These are phyloP conservation scores for Penicillium sp. DNA, from an alignment of 2,329 filamentous ascomycete species.

Conservation along the genomic window DNA sequence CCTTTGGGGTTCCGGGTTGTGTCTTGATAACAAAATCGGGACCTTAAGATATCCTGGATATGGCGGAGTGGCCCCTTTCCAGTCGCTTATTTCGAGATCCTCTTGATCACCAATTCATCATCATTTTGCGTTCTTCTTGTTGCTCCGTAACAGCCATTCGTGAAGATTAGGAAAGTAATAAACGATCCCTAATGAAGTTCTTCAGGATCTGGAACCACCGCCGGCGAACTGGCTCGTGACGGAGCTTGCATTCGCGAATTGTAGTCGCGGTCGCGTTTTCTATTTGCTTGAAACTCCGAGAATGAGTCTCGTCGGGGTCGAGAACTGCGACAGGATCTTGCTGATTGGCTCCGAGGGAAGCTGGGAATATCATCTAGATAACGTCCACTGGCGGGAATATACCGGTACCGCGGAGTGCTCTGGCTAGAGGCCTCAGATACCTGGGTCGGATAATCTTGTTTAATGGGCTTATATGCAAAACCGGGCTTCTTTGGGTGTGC, in stretches of 20 bases:
- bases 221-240: slow-evolving; percentile 8
- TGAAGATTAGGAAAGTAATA: neutral
- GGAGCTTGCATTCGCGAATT: neutral
- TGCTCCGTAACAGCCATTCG: neutral
- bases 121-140: too few species aligned
- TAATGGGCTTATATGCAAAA: slow-evolving; percentile 35
- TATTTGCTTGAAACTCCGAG: slow-evolving; percentile 4
- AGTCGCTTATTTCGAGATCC: too few species aligned
- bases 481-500: slow-evolving; percentile 14
- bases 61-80: too few species aligned
- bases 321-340: slow-evolving; percentile 8
- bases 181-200: slow-evolving; percentile 31
- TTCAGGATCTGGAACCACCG: slow-evolving; percentile 37
- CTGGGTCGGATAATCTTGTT: slow-evolving; percentile 29
- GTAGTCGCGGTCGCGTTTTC: slow-evolving; percentile 3
- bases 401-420: slow-evolving; percentile 26
- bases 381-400: slow-evolving; percentile 28
- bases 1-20: too few species aligned
- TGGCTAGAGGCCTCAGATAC: slow-evolving; percentile 19
- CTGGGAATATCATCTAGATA: slow-evolving; percentile 23
- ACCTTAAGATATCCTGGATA: too few species aligned
- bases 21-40: too few species aligned
- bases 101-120: too few species aligned
- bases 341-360: slow-evolving; percentile 15
- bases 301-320: slow-evolving; percentile 12